Base-by-base conservation (phyloP, 2,329 filamentous ascomycete genomes). In the Biscogniauxia mediterranea region DNA sequence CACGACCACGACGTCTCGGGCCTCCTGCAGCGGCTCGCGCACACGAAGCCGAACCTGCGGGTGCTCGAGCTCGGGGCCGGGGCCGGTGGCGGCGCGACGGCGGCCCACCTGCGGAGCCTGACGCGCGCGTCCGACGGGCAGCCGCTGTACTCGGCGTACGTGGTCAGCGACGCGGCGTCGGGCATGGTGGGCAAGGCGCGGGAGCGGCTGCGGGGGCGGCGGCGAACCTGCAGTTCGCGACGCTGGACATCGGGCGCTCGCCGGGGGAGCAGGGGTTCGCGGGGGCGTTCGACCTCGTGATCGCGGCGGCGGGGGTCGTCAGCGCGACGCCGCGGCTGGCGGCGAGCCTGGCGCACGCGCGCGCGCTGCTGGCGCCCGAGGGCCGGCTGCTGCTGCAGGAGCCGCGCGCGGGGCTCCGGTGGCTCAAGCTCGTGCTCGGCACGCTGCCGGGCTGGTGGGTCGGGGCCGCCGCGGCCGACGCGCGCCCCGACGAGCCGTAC, bases 61-160 rank as follows among this genome's bases (percentile, higher is more conserved):
- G 56, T 62, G 15, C 60, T 62, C 19, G 60, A 62, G 57, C 51
- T 62, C n/a, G 60, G 60, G 20, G 61, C 61, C 8, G 57, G 61
- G 1, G 28, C 57, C 2, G 61, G 61, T 15, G 55, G 55, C 57
- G 11, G 52, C 51, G 19, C 51, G 19, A 62, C 57, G 1, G 54
- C 32, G n/a, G 42, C 7, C 1, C 46, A 60, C 17, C 28, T 62
- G 4, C 20, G 15, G 2, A 17, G 42, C 20, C 20, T 57, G 5
- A 20, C 42, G 13, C n/a, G 20, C n/a, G 28, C 7, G 3, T 32
- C 28, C 28, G 42, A 51, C 1, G 28, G 25, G n/a, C 20, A 42
- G n/a, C 54, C 28, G 42, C 52, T 38, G 3, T 60, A 55, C 52
- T 54, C 38, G 5, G 38, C n/a, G 1, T 62, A 62, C 51, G 51